Base-by-base conservation (phyloP, 2,329 filamentous ascomycete species). In the Curvularia hawaiiensis region DNA sequence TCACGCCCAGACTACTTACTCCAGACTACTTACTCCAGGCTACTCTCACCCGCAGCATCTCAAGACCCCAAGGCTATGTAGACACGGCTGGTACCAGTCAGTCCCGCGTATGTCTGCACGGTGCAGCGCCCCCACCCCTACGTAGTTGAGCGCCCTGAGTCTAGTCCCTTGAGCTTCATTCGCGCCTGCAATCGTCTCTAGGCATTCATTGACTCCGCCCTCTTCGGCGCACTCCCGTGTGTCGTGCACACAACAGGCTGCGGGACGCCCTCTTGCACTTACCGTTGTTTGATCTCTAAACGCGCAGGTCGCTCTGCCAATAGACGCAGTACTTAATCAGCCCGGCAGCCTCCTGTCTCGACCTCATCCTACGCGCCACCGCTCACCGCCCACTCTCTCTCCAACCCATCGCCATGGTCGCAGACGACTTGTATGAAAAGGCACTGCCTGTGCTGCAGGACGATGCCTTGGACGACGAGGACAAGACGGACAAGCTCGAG, bases 401-500 rank as follows among this genome's bases (percentile, higher is more conserved):
- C 40, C 43, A 41, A 58, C 46, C 53, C 50, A 84, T 61, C 54
- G 38, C 31, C 74, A 97, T 98, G 94, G 88, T 97, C 62, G 91
- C 93, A 69, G 94, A 98, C 82, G 88, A 93, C 68, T 88, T 94
- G 54, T 96, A 96, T 81, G 92, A 97, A 69, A 85, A 95, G 71
- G 97, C 92, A 77, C 86, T 96, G 75, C 91, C 92, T 51, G 86
- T 97, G 73, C 85, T 99, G 63, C 88, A 95, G 80, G 89, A 97
- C 78, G 80, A 87, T 57, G 83, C 84, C 54, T 83, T 97, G 60
- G 91, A 96, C 69, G 95, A 98, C 63, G 95, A 99, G 78, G 94
- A 97, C 73, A 96, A 95, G 82, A 94, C 91, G 48, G 94, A 98
- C 78, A 90, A 86, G 78, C 83, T 97, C 52, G 93, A 97, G 79